Evolutionary conservation across 345 rosid genomes (phyloP).

Genomic region (Eucalyptus pauciflora): DNA sequence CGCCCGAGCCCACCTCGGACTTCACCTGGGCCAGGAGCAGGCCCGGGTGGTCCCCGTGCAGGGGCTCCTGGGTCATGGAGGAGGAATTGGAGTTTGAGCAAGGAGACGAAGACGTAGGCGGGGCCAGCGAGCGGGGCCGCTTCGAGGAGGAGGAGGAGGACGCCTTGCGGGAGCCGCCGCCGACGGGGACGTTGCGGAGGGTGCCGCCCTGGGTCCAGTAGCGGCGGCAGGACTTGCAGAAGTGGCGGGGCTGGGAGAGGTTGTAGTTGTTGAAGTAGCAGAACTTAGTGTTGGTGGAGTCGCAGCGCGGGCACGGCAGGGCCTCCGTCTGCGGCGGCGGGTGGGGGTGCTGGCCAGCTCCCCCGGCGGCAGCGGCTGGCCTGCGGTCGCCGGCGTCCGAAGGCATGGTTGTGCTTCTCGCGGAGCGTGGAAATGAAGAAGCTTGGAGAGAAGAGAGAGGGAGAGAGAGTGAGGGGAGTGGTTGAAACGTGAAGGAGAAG

Average conservation of each 20-base stretch:
- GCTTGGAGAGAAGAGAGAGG: background rate
- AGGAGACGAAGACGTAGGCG: background rate
- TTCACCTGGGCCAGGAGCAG: background rate
- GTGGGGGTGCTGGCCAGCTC: background rate
- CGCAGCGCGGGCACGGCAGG: constrained; percentile 51
- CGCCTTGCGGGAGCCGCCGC: constrained; percentile 53
- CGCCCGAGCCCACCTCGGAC: background rate
- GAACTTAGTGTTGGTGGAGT: constrained; percentile 47
- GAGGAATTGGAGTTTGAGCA: constrained; percentile 4
- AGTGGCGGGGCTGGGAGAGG: constrained; percentile 58
- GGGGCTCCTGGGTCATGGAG: constrained; percentile 13
- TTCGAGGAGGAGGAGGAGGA: constrained; percentile 14
- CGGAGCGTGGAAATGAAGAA: too few relatives aligned
- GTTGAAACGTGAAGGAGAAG: background rate
- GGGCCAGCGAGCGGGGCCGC: constrained; percentile 23
- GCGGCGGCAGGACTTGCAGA: constrained; percentile 62
- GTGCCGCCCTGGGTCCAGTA: constrained; percentile 73
- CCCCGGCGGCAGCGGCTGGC: background rate
- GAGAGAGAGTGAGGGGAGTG: background rate
- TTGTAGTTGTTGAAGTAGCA: constrained; percentile 68
- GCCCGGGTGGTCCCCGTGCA: background rate
- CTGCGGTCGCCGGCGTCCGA: constrained; percentile 13
- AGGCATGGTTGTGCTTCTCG: constrained; percentile 4
- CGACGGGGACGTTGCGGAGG: constrained; percentile 57
- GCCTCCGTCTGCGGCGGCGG: constrained; percentile 18